These are phyloP conservation scores for Aaosphaeria pasadenensis DNA, from an alignment of 2,329 filamentous ascomycete species.

Conservation along the genomic window DNA sequence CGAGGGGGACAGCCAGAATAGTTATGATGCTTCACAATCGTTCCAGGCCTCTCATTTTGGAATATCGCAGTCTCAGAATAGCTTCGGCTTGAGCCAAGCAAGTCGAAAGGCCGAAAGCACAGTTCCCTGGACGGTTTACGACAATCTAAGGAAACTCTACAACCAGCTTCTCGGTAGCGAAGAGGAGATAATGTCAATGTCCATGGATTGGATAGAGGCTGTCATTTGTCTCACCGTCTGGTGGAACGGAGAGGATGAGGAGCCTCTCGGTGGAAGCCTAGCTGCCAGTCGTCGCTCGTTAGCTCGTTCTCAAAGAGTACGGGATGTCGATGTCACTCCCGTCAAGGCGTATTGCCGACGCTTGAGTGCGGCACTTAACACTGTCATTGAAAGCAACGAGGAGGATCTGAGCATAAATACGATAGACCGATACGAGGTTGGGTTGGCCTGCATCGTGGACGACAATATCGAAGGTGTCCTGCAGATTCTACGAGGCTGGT, in stretches of 20 bases:
- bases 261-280: constrained; percentile 41
- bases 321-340: constrained; percentile 51
- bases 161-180: constrained; percentile 74
- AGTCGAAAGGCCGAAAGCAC: constrained; percentile 75
- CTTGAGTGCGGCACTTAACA: constrained; percentile 66
- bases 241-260: constrained; percentile 77
- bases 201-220: constrained; percentile 91
- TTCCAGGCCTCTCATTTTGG: constrained; percentile 43
- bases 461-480: constrained; percentile 76
- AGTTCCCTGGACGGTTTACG: constrained; percentile 87
- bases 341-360: constrained; percentile 70
- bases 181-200: constrained; percentile 70
- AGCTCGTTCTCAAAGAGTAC: constrained; percentile 38
- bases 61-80: constrained; percentile 47
- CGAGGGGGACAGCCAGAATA: constrained; percentile 63
- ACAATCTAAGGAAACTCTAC: constrained; percentile 78
- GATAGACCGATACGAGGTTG: constrained; percentile 73
- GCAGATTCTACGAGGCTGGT: constrained; percentile 74
- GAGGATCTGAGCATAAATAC: constrained; percentile 70
- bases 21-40: constrained; percentile 40
- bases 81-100: constrained; percentile 63
- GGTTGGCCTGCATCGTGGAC: constrained; percentile 77
- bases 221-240: constrained; percentile 79
- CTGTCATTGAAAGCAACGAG: constrained; percentile 63
- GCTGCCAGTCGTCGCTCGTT: constrained; percentile 44